Base-by-base conservation (phyloP, 352 stramenopile species). In the Phytophthora pinifolia region DNA sequence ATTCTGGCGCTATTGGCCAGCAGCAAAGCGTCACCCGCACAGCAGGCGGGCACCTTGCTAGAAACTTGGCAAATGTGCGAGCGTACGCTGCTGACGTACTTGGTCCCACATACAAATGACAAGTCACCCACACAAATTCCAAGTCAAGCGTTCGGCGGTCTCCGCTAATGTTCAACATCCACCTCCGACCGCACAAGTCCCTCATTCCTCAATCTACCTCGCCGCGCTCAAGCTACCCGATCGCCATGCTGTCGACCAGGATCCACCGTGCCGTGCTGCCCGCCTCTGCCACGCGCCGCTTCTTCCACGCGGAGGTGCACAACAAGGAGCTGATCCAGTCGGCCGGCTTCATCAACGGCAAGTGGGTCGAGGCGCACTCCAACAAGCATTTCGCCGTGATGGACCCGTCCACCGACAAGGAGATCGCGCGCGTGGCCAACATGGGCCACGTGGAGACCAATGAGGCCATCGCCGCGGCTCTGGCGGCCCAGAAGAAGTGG, bases 391-490 rank as follows among this genome's bases (percentile, higher is more conserved):
- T 88, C 48, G 64, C 77, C 6, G 75, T 92, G 17, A 67, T 84
- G 15, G 79, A 95, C 57, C 88, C 88, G 13, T 80, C 88, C 32
- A 94, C 79, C 2, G 82, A 88, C 51, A 57, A 83, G 62, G 70
- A 86, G 57, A 74, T 97, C 38, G 74, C 70, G 46, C 69, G 56
- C 42, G 74, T 96, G 6, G 66, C 89, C 8, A 76, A 78, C 39
- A 94, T 95, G 81, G 71, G 74, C 20, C 65, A 52, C 36, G 53
- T 50, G 2, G 85, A 97, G 44, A 88, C 83, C 8, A 32, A 85
- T 14, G 72, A 86, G 13, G 86, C 88, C 37, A 93, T 97, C 58
- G 61, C 60, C 1, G 79, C 75, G 9, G 88, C 89, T 14, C 50
- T 80, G 12, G 50, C 55, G 6, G 88, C 87, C 32, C 83, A 90